A percentile compares a stretch with the other conserved stretches of the same genome.
phyloP scores from a whole-genome alignment of 441 rosid genomes.

The Erysimum cheiri region DNA sequence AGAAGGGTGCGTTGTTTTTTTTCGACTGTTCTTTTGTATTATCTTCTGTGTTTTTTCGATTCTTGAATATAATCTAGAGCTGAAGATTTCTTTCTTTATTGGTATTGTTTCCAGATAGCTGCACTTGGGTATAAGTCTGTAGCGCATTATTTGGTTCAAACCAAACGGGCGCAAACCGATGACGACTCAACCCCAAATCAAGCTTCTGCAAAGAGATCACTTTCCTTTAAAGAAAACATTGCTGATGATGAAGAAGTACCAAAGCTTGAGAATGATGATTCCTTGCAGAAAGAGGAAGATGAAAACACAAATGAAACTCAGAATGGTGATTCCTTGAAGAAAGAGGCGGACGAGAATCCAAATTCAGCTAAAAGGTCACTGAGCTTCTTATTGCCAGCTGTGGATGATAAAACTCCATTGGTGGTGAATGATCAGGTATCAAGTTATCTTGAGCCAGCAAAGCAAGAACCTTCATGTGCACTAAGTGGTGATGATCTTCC shows the following conservation, averaged over 20 bases:
- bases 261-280: constrained; percentile 19
- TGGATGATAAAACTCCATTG: constrained; percentile 25
- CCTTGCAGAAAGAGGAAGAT: constrained; percentile 31
- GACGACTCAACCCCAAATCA: constrained; percentile 49
- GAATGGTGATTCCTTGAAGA: constrained; percentile 16
- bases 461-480: constrained; percentile 9
- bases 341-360: constrained; percentile 34
- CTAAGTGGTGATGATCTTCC: constrained; percentile 16
- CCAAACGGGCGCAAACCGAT: constrained; percentile 42
- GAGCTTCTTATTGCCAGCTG: constrained; percentile 42
- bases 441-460: not conserved
- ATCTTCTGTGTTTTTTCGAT: not conserved
- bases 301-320: constrained; percentile 17
- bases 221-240: constrained; percentile 58
- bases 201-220: constrained; percentile 69
- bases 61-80: constrained; percentile 28
- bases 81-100: constrained; percentile 32
- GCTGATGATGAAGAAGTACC: constrained; percentile 18
- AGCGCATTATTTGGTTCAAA: constrained; percentile 89
- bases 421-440: constrained; percentile 28
- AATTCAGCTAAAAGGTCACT: constrained; percentile 49
- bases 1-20: constrained; percentile 55
- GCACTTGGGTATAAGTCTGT: constrained; percentile 84
- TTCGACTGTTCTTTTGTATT: not conserved
- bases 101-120: constrained; percentile 52